phyloP scores from a whole-genome alignment of 352 stramenopile genomes.

The Halophytophthora batemanensis region DNA sequence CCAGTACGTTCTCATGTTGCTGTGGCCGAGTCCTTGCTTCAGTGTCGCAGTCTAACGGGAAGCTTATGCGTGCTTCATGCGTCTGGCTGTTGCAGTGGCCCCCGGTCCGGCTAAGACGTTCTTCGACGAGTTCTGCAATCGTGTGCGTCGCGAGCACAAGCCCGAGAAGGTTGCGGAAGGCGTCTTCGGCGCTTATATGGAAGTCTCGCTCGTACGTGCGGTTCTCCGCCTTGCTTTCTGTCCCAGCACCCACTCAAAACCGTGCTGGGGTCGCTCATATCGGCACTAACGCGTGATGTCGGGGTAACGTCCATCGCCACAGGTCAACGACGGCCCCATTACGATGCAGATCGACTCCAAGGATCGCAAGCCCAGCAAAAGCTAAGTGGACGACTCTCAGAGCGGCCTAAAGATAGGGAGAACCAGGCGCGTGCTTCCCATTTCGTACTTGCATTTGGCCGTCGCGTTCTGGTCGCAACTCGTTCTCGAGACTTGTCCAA shows the following conservation, averaged over 20 bases:
- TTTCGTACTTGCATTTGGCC: neutral
- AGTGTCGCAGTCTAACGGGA: neutral
- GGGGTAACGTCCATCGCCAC: neutral
- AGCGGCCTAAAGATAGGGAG: no score
- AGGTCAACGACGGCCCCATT: constrained; percentile 82
- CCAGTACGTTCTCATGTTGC: constrained; percentile 40
- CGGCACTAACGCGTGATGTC: neutral
- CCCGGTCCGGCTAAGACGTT: constrained; percentile 64
- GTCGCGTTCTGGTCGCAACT: neutral
- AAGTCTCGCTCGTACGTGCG: constrained; percentile 69
- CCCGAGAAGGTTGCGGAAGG: constrained; percentile 73
- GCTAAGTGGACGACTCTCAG: constrained; percentile 10
- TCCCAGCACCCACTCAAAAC: neutral
- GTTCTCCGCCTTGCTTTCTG: neutral
- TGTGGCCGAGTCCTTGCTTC: neutral
- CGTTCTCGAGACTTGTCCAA: neutral
- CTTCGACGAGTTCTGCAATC: constrained; percentile 70
- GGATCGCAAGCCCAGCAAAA: constrained; percentile 53
- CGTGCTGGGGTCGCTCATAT: neutral
- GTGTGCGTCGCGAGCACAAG: constrained; percentile 54
- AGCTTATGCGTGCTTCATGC: neutral
- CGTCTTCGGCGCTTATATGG: constrained; percentile 84
- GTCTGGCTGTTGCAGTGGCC: constrained; percentile 41
- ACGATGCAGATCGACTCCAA: constrained; percentile 87
- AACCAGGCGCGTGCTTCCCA: no score